phyloP scores from a whole-genome alignment of 345 rosid genomes.

The Eucalyptus virginea region DNA sequence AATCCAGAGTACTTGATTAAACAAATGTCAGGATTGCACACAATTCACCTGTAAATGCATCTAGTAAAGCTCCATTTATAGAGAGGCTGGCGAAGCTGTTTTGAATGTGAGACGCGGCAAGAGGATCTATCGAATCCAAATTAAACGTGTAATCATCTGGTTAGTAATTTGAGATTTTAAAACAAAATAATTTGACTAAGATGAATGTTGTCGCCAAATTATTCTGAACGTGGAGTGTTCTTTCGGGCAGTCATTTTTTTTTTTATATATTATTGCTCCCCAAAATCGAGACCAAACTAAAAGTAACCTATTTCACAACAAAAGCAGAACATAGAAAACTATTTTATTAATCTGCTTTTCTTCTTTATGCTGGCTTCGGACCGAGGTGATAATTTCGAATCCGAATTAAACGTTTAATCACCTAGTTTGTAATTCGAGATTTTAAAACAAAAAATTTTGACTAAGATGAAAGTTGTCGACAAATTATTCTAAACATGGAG shows the following conservation, averaged over 20 bases:
- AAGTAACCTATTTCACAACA: background rate
- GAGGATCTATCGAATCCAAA: background rate
- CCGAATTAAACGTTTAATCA: background rate
- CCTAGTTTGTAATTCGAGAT: background rate
- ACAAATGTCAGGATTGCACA: background rate
- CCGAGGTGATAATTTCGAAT: background rate
- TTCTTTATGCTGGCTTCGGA: background rate
- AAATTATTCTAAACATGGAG: background rate
- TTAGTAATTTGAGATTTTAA: too few relatives aligned
- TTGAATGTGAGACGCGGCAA: accelerated
- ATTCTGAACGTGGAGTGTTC: too few relatives aligned
- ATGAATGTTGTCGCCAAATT: too few relatives aligned
- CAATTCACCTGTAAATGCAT: background rate
- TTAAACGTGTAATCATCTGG: background rate
- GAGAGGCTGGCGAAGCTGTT: background rate
- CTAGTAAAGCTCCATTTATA: background rate
- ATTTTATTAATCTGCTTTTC: background rate
- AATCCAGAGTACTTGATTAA: background rate
- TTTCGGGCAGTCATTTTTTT: background rate
- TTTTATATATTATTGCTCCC: background rate
- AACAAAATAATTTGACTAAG: background rate
- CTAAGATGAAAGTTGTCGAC: background rate
- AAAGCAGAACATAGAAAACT: background rate
- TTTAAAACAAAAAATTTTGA: background rate
- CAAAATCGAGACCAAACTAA: background rate